Conservation (phyloP, 2,329 filamentous ascomycete genomes). For the Arthrobotrys pseudoclavata region DNA sequence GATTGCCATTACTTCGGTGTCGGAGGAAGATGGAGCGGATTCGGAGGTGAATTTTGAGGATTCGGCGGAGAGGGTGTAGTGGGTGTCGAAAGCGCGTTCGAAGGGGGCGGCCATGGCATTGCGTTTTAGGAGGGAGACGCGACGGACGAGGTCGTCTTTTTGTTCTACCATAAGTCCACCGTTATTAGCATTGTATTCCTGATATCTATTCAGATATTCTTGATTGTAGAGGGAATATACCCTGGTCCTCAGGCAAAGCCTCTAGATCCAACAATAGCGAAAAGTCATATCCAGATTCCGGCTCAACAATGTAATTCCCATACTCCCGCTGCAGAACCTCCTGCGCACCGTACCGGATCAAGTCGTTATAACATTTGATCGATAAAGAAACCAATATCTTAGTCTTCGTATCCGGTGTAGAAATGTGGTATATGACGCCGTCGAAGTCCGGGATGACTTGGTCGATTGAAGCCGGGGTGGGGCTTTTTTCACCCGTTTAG, state of each 20-base stretch:
- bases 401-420: constrained; percentile 91
- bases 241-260: constrained; percentile 82
- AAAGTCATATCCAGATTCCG: constrained; percentile 95
- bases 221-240: constrained; percentile 66
- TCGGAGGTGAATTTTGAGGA: constrained; percentile 94
- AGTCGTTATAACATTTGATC: constrained; percentile 93
- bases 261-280: constrained; percentile 91
- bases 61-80: constrained; percentile 86
- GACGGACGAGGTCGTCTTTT: constrained; percentile 85
- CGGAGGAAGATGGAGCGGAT: constrained; percentile 93
- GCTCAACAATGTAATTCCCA: constrained; percentile 86
- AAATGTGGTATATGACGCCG: constrained; percentile 98
- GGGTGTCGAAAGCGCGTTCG: constrained; percentile 94
- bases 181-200: background rate
- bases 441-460: constrained; percentile 99
- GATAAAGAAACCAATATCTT: constrained; percentile 95
- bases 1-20: constrained; percentile 92
- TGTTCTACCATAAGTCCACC: constrained; percentile 72
- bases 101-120: constrained; percentile 99
- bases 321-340: constrained; percentile 94
- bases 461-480: constrained; percentile 88
- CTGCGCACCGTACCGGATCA: constrained; percentile 92
- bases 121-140: constrained; percentile 92
- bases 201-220: background rate
- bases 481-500: constrained; percentile 72